phyloP scores from a whole-genome alignment of 2,329 filamentous ascomycete species.

The Mollisia scopiformis region DNA sequence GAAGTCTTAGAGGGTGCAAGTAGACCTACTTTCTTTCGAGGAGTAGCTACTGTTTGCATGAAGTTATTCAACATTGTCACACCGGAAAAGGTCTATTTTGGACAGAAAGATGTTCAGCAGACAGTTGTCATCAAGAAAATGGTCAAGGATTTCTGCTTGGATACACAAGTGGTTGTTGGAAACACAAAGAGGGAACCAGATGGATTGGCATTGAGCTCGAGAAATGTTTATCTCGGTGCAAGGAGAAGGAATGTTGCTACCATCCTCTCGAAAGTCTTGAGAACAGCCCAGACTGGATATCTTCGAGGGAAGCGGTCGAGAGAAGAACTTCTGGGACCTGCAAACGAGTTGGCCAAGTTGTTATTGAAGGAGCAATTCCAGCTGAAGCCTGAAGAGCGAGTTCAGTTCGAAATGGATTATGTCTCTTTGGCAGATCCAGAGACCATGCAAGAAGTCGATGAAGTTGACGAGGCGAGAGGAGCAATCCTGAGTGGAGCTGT shows the following conservation, averaged over 20 bases:
- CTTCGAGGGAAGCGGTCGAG: constrained; percentile 53
- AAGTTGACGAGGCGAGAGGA: constrained; percentile 70
- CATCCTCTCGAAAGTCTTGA: constrained; percentile 71
- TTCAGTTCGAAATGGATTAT: constrained; percentile 85
- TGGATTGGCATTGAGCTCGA: constrained; percentile 86
- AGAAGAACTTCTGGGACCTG: constrained; percentile 71
- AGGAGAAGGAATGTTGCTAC: constrained; percentile 73
- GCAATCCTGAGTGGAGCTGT: constrained; percentile 89
- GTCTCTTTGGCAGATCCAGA: constrained; percentile 87
- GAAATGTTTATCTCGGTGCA: constrained; percentile 89
- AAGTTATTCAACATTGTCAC: constrained; percentile 86
- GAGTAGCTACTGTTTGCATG: constrained; percentile 95
- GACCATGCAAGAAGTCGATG: constrained; percentile 76
- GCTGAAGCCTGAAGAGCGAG: constrained; percentile 61
- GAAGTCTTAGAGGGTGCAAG: constrained; percentile 82
- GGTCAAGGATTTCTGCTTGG: constrained; percentile 84
- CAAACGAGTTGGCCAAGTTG: constrained; percentile 59
- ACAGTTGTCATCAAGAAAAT: constrained; percentile 86
- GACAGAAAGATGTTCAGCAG: constrained; percentile 97
- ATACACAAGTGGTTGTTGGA: constrained; percentile 73
- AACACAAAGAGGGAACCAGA: constrained; percentile 77
- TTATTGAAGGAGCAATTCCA: constrained; percentile 63
- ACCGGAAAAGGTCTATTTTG: constrained; percentile 85
- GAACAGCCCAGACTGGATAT: constrained; percentile 71
- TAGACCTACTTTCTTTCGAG: constrained; percentile 92